These are phyloP conservation scores for Danielia oregonensis DNA, from an alignment of 805 yeast genomes.

Conservation along the genomic window DNA sequence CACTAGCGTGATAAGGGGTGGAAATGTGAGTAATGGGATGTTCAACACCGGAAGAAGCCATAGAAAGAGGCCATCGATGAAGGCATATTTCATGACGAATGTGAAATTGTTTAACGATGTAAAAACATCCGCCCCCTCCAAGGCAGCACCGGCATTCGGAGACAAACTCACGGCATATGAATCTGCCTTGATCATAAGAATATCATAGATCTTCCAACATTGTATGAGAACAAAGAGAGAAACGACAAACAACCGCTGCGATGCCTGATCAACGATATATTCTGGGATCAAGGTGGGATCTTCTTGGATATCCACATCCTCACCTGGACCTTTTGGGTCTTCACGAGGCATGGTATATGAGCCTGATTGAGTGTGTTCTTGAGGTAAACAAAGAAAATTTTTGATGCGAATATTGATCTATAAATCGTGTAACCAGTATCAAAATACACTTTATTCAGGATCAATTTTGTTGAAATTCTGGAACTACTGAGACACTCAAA, in stretches of 20 bases:
- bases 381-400: too few relatives aligned
- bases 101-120: constrained; percentile 46
- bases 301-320: constrained; percentile 60
- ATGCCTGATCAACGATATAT: constrained; percentile 62
- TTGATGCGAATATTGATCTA: too few relatives aligned
- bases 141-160: too few relatives aligned
- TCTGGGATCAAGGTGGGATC: constrained; percentile 58
- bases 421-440: too few relatives aligned
- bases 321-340: too few relatives aligned
- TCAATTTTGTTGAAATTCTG: too few relatives aligned
- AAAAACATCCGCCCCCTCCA: constrained; percentile 13
- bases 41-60: constrained; percentile 70
- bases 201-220: constrained; percentile 78
- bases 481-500: too few relatives aligned
- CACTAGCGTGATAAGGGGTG: constrained; percentile 49
- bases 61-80: constrained; percentile 68
- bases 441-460: too few relatives aligned
- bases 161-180: constrained; percentile 5
- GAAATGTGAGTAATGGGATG: constrained; percentile 70
- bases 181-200: constrained; percentile 53
- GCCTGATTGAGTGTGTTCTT: too few relatives aligned
- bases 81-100: constrained; percentile 66
- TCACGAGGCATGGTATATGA: too few relatives aligned
- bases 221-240: constrained; percentile 72
- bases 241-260: constrained; percentile 69